Evolutionary conservation across 2,329 filamentous ascomycete species (phyloP).

Genomic region (Pseudonectria foliicola): DNA sequence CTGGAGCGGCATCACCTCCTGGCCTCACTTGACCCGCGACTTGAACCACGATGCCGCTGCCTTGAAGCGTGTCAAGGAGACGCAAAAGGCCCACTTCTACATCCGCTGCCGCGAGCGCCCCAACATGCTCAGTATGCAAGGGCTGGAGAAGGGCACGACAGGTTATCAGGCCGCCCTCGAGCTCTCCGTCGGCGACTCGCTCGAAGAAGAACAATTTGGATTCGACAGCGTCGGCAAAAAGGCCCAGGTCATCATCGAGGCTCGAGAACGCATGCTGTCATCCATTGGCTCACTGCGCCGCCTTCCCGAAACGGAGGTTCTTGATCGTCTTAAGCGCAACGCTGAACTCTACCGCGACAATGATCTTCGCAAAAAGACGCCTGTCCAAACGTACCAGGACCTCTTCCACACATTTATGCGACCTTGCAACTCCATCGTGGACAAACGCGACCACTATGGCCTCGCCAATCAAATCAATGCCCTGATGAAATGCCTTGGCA

Average conservation of each 20-base stretch:
- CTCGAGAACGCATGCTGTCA: conserved; percentile 50
- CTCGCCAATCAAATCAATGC: conserved; percentile 64
- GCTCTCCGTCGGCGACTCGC: conserved; percentile 54
- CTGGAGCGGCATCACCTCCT: conserved; percentile 56
- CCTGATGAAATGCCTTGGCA: conserved; percentile 56
- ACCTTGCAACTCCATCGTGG: conserved; percentile 48
- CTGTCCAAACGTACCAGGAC: conserved; percentile 54
- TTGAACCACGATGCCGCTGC: conserved; percentile 39
- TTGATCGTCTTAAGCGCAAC: conserved; percentile 52
- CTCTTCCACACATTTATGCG: conserved; percentile 54
- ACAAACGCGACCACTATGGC: conserved; percentile 52
- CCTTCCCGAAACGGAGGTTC: conserved; percentile 49
- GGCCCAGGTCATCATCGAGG: conserved; percentile 47
- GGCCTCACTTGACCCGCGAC: conserved; percentile 52
- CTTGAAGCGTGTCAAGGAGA: conserved; percentile 35
- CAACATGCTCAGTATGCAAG: conserved; percentile 67
- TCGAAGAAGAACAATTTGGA: conserved; percentile 55
- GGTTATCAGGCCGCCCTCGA: conserved; percentile 64
- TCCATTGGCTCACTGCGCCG: conserved; percentile 47
- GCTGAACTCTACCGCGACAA: conserved; percentile 49
- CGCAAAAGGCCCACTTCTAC: conserved; percentile 49
- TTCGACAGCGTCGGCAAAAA: conserved; percentile 50
- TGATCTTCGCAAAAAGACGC: conserved; percentile 42
- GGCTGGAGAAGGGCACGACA: conserved; percentile 62
- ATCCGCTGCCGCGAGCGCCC: conserved; percentile 55